Evolutionary conservation across 73 alveolate genomes (phyloP).

Genomic region (Effrenium voratum): DNA sequence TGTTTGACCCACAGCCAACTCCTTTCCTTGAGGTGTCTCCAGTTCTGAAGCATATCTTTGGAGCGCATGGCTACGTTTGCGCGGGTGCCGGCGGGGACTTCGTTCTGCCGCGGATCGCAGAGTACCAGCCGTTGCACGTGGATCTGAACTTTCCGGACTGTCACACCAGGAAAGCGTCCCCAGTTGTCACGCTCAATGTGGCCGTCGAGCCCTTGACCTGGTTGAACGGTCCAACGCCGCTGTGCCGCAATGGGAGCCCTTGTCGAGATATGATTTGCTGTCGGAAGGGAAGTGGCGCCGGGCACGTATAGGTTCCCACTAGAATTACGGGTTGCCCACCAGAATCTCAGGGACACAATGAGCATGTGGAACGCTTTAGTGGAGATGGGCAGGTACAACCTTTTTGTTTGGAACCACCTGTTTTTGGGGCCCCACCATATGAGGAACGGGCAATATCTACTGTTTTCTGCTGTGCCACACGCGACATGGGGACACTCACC

Average conservation of each 20-base stretch:
- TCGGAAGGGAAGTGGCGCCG: too few species aligned
- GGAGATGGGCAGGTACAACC: too few species aligned
- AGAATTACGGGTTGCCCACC: too few species aligned
- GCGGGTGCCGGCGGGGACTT: constrained; percentile 90
- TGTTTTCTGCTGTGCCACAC: background rate
- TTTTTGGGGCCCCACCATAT: too few species aligned
- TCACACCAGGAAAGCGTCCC: background rate
- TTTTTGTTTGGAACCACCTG: too few species aligned
- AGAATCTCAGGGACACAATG: too few species aligned
- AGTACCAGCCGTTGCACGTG: constrained; percentile 67
- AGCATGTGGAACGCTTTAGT: too few species aligned
- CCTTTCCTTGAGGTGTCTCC: constrained; percentile 42
- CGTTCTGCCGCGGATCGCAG: background rate
- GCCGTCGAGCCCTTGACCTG: constrained; percentile 46
- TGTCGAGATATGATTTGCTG: too few species aligned
- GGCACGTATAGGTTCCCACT: too few species aligned
- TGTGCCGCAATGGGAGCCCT: background rate
- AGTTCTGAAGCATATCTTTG: constrained; percentile 34
- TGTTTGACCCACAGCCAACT: background rate
- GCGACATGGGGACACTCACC: too few species aligned
- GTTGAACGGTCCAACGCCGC: constrained; percentile 77
- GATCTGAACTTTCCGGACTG: constrained; percentile 80
- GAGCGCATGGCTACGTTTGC: constrained; percentile 26
- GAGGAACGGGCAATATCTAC: too few species aligned
- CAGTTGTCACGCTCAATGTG: constrained; percentile 75